phyloP scores from a whole-genome alignment of 139 green algal species.

The Pseudopediastrum boryanum region DNA sequence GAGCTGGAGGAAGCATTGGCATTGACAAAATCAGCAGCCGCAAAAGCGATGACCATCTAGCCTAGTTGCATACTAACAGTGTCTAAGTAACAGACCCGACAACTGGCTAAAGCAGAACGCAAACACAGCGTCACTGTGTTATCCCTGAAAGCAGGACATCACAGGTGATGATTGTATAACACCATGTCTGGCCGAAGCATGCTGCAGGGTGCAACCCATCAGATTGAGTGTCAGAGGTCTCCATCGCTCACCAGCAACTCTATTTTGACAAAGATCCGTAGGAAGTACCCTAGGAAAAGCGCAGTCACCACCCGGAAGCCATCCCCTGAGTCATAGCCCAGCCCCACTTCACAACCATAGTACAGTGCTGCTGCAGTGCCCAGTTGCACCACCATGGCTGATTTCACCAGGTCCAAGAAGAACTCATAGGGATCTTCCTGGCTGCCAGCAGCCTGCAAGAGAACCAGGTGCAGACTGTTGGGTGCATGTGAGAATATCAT shows the following conservation, averaged over 20 bases:
- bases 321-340: conserved; percentile 6
- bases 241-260: conserved; percentile 17
- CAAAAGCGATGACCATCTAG: no score
- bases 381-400: conserved; percentile 17
- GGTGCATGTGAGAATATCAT: neutral
- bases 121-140: no score
- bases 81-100: no score
- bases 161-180: no score
- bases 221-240: no score
- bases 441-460: conserved; percentile 27
- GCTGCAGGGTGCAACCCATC: no score
- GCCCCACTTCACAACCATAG: conserved; percentile 24
- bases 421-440: conserved; percentile 30
- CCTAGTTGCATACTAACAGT: no score
- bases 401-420: conserved; percentile 35
- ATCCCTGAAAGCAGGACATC: no score
- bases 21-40: no score
- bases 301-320: conserved; percentile 7
- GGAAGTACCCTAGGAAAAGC: conserved; percentile 18
- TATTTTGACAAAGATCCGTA: conserved; percentile 15
- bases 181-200: no score
- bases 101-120: no score
- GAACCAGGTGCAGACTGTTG: neutral
- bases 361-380: conserved; percentile 11
- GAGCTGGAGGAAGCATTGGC: no score